Percentiles rank a stretch among this genome's conserved stretches.
Conservation (phyloP, 495 filamentous ascomycete species). For the Hypoxylon intermedium region DNA sequence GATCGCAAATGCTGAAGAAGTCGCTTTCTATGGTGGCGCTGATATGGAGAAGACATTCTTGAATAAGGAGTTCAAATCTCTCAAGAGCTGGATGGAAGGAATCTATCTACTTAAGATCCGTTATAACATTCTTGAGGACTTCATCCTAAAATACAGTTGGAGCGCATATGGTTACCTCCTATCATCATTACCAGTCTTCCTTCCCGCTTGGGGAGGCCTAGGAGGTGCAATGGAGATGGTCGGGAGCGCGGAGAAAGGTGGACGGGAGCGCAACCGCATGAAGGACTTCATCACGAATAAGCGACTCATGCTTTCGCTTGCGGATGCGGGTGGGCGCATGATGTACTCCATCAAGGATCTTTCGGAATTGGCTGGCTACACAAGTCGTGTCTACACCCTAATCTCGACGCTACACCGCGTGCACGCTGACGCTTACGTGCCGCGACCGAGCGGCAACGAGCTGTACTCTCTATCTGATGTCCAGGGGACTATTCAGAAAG, state of each 20-base stretch:
- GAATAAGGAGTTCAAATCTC: constrained; percentile 84
- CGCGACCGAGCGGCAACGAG: constrained; percentile 72
- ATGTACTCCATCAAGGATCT: constrained; percentile 99
- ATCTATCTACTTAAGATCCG: constrained; percentile 96
- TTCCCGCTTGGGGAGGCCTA: constrained; percentile 91
- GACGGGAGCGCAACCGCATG: constrained; percentile 84
- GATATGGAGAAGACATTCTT: constrained; percentile 91
- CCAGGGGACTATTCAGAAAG: constrained; percentile 89
- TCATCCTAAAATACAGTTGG: constrained; percentile 98
- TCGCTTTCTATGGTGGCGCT: constrained; percentile 97
- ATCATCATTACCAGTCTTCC: constrained; percentile 90
- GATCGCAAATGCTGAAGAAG: constrained; percentile 96
- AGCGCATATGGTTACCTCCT: constrained; percentile 95
- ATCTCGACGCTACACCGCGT: constrained; percentile 94
- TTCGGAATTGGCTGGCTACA: constrained; percentile 92
- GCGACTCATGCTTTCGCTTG: constrained; percentile 95
- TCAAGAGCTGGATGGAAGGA: constrained; percentile 94
- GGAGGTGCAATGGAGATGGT: constrained; percentile 72
- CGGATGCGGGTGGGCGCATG: constrained; percentile 95
- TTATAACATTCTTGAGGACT: constrained; percentile 99
- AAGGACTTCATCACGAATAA: constrained; percentile 99
- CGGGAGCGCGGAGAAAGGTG: constrained; percentile 51
- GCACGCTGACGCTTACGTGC: constrained; percentile 86
- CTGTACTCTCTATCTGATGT: constrained; percentile 87
- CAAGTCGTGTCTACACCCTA: constrained; percentile 92